Conservation (phyloP, 2,329 filamentous ascomycete species). For the Sarocladium strictum region DNA sequence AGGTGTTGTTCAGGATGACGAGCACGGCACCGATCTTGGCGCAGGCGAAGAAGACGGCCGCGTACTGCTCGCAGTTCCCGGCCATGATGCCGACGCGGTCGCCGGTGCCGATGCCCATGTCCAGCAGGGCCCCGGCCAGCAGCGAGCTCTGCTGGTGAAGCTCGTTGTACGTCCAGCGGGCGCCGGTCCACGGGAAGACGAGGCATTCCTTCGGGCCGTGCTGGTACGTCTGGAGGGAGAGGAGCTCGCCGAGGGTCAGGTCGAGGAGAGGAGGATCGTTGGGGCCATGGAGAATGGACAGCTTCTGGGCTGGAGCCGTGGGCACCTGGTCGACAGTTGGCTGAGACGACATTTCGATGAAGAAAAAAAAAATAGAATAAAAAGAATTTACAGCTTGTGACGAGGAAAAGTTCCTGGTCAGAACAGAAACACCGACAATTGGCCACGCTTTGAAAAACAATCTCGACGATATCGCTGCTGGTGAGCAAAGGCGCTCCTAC, state of each 20-base stretch:
- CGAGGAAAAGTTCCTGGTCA: background rate
- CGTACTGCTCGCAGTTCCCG: slow-evolving; percentile 75
- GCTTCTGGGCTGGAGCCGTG: slow-evolving; percentile 26
- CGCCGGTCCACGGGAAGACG: slow-evolving; percentile 69
- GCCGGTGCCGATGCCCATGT: slow-evolving; percentile 59
- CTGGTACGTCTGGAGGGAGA: slow-evolving; percentile 63
- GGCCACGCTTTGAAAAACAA: too few species aligned
- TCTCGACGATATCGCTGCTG: too few species aligned
- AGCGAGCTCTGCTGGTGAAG: slow-evolving; percentile 56
- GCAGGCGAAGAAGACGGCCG: slow-evolving; percentile 68
- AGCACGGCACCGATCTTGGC: slow-evolving; percentile 62
- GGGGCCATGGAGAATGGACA: slow-evolving; percentile 62
- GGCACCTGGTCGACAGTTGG: slow-evolving; percentile 18
- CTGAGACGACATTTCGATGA: slow-evolving; percentile 22
- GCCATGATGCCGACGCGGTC: slow-evolving; percentile 73
- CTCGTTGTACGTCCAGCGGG: slow-evolving; percentile 66
- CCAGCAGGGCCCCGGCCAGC: slow-evolving; percentile 59
- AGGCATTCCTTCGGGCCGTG: slow-evolving; percentile 63
- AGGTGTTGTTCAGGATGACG: slow-evolving; percentile 78
- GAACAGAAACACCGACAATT: background rate
- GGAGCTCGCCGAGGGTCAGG: slow-evolving; percentile 64
- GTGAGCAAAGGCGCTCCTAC: too few species aligned
- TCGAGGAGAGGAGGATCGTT: slow-evolving; percentile 64
- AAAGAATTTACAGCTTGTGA: background rate
- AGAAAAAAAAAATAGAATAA: too few species aligned